These are phyloP conservation scores for Trichosporon sp. DNA, from an alignment of 1,284 basidiomycete species.

Conservation along the genomic window DNA sequence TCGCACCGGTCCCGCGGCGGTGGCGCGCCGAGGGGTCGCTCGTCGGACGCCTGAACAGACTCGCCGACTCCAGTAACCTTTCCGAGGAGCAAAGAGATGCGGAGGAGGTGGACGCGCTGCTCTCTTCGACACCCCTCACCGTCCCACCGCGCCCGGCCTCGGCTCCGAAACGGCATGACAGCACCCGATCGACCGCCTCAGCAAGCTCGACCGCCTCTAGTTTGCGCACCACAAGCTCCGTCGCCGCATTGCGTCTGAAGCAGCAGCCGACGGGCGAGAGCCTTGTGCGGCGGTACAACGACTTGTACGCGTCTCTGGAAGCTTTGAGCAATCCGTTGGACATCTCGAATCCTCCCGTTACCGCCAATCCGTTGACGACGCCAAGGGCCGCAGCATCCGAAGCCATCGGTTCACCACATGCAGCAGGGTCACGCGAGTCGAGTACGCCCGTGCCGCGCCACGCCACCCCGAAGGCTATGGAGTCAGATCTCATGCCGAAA, in stretches of 20 bases:
- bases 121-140: conserved; percentile 10
- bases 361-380: not conserved
- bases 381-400: not conserved
- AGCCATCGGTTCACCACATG: not conserved
- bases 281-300: conserved; percentile 27
- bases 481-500: not conserved
- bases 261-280: conserved; percentile 11
- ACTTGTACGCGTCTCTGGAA: conserved; percentile 37
- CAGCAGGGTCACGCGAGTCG: not conserved
- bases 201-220: not conserved
- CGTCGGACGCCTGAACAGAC: conserved; percentile 21
- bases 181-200: not conserved
- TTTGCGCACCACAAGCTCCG: not conserved
- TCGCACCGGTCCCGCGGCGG: conserved; percentile 38
- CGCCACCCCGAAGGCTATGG: not conserved
- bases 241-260: not conserved
- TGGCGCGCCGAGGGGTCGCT: conserved; percentile 30
- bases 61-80: conserved; percentile 5
- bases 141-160: not conserved
- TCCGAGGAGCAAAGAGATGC: conserved; percentile 2
- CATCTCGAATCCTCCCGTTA: not conserved
- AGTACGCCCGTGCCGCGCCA: not conserved
- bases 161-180: not conserved
- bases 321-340: conserved; percentile 24
- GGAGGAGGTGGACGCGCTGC: conserved; percentile 15